These are phyloP conservation scores for Coccomyxa subellipsoidea DNA, from an alignment of 163 green algal species.

Conservation along the genomic window DNA sequence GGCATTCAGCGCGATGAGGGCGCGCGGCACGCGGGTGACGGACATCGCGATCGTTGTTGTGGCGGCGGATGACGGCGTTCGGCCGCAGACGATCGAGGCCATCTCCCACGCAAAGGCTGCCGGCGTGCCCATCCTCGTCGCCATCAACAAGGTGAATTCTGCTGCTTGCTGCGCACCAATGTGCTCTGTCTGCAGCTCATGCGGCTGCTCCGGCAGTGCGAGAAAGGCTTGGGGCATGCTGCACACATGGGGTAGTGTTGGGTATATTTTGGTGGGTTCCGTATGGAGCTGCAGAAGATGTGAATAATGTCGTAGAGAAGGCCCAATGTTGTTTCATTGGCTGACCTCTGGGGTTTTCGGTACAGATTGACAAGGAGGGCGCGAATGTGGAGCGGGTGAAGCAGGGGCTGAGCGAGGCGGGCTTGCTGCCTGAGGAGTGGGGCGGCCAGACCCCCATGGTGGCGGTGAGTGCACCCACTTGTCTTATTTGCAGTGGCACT, in stretches of 20 bases:
- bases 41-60: slow-evolving; percentile 98
- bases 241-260: not conserved
- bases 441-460: slow-evolving; percentile 88
- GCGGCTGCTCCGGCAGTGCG: too few relatives aligned
- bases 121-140: slow-evolving; percentile 91
- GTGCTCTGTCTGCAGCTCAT: not conserved
- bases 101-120: slow-evolving; percentile 88
- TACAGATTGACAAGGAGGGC: slow-evolving; percentile 87
- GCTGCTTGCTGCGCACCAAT: not conserved
- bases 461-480: slow-evolving; percentile 17
- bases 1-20: slow-evolving; percentile 97
- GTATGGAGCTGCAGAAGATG: not conserved
- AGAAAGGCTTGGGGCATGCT: too few relatives aligned
- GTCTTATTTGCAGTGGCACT: too few relatives aligned
- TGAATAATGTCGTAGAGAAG: not conserved
- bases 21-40: slow-evolving; percentile 90
- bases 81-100: slow-evolving; percentile 94
- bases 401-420: slow-evolving; percentile 78
- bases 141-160: slow-evolving; percentile 97
- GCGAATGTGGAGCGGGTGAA: slow-evolving; percentile 82
- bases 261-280: not conserved
- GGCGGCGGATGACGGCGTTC: slow-evolving; percentile 94
- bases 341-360: not conserved
- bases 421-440: slow-evolving; percentile 95
- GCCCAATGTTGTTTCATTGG: not conserved